Conservation (phyloP, 257 asterid species). For the Solanum pimpinellifolium region DNA sequence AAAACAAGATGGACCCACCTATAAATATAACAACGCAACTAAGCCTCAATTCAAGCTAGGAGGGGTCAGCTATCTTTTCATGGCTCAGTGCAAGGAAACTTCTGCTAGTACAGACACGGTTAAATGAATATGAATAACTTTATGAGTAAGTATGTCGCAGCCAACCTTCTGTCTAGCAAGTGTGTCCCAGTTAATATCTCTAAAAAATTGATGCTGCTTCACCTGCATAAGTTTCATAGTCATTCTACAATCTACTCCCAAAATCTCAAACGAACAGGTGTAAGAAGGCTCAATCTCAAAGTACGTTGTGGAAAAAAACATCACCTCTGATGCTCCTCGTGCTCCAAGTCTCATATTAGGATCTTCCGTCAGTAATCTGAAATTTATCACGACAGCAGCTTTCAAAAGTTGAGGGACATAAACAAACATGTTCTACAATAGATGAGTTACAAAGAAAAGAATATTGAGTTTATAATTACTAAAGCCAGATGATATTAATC, state of each 20-base stretch:
- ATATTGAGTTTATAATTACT: background rate
- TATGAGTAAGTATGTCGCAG: background rate
- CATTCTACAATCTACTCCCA: background rate
- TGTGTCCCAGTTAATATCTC: constrained; percentile 97
- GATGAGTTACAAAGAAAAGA: background rate
- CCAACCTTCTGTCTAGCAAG: constrained; percentile 93
- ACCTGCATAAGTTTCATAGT: constrained; percentile 38
- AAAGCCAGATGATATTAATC: background rate
- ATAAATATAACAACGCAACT: background rate
- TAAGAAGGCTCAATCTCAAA: background rate
- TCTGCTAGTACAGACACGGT: background rate
- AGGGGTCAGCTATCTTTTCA: background rate
- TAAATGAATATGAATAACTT: background rate
- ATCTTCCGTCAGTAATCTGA: constrained; percentile 90
- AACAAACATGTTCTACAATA: background rate
- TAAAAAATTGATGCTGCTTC: constrained; percentile 84
- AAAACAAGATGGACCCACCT: background rate
- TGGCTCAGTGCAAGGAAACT: background rate
- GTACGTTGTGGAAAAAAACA: background rate
- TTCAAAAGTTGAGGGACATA: background rate
- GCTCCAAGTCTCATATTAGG: constrained; percentile 97
- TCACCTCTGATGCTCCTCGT: constrained; percentile 85
- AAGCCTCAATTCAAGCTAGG: background rate
- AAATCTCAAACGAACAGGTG: background rate
- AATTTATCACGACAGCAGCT: background rate